These are phyloP conservation scores for Dittrichia graveolens DNA, from an alignment of 129 eudicot species.

Conservation along the genomic window DNA sequence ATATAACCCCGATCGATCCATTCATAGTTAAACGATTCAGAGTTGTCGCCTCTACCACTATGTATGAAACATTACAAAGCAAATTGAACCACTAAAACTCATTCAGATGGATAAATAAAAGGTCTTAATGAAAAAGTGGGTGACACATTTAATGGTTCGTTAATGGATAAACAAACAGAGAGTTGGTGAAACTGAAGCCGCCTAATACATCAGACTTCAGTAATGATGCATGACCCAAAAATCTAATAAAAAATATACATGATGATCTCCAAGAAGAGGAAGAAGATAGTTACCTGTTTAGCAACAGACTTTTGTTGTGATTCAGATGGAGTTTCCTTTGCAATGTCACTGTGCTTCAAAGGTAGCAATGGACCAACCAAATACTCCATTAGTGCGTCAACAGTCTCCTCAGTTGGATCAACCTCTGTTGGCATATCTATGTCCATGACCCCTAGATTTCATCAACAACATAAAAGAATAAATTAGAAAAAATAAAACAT, in stretches of 20 bases:
- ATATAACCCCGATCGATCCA: not conserved
- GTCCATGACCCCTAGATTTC: slow-evolving; percentile 31
- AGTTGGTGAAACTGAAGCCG: not conserved
- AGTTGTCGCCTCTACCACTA: not conserved
- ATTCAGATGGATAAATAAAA: not conserved
- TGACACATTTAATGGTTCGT: not conserved
- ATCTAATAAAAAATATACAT: not conserved
- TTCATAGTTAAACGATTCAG: not conserved
- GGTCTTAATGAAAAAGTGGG: not conserved
- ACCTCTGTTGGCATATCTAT: slow-evolving; percentile 35
- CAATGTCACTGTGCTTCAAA: slow-evolving; percentile 29
- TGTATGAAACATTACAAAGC: not conserved
- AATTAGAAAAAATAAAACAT: not conserved
- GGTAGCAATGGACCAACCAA: slow-evolving; percentile 71
- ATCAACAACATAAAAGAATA: not conserved
- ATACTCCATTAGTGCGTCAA: slow-evolving; percentile 52
- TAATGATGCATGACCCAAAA: not conserved
- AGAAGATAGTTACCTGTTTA: slow-evolving; percentile 48
- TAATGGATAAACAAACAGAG: not conserved
- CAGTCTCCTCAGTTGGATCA: slow-evolving; percentile 56
- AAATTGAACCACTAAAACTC: not conserved
- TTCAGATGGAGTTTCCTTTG: slow-evolving; percentile 35
- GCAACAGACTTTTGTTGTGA: slow-evolving; percentile 53
- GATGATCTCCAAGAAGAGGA: slow-evolving; percentile 3
- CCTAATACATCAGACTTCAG: not conserved